Evolutionary conservation across 2,329 filamentous ascomycete species (phyloP).

Genomic region (Aspergillus uvarum): DNA sequence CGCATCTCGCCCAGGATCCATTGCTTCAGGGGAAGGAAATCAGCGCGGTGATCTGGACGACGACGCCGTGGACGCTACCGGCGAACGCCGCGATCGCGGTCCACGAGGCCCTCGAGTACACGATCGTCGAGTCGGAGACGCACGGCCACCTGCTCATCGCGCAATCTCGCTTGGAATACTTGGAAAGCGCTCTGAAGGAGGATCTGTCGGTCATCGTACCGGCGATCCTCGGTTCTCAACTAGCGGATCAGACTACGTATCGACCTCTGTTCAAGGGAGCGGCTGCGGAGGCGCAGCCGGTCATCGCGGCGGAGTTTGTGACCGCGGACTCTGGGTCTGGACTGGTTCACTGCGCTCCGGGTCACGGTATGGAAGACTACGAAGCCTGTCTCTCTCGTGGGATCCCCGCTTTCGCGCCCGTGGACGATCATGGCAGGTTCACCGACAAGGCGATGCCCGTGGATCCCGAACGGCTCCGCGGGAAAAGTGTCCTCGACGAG

Average conservation of each 20-base stretch:
- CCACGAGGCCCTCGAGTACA: slow-evolving; percentile 71
- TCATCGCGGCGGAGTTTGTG: slow-evolving; percentile 86
- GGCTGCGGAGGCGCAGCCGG: slow-evolving; percentile 59
- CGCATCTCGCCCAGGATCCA: slow-evolving; percentile 43
- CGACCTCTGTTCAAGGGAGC: slow-evolving; percentile 66
- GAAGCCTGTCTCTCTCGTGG: slow-evolving; percentile 70
- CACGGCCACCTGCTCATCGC: slow-evolving; percentile 70
- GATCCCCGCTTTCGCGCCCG: slow-evolving; percentile 75
- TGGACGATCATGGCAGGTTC: slow-evolving; percentile 78
- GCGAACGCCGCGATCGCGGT: slow-evolving; percentile 89
- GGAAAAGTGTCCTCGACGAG: slow-evolving; percentile 68
- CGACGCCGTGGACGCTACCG: slow-evolving; percentile 94
- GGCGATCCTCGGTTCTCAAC: slow-evolving; percentile 62
- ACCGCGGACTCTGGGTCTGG: slow-evolving; percentile 88
- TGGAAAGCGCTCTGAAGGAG: slow-evolving; percentile 52
- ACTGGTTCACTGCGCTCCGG: slow-evolving; percentile 90
- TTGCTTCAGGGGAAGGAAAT: slow-evolving; percentile 53
- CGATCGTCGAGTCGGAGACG: slow-evolving; percentile 58
- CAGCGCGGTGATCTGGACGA: slow-evolving; percentile 94
- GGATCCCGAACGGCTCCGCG: slow-evolving; percentile 65
- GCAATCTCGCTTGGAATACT: slow-evolving; percentile 64
- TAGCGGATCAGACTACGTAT: slow-evolving; percentile 66
- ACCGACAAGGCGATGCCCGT: slow-evolving; percentile 75
- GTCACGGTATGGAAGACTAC: slow-evolving; percentile 97
- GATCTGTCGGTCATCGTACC: slow-evolving; percentile 53